phyloP scores from a whole-genome alignment of 192 early-diverging fungal species.

The Linnemannia exigua region DNA sequence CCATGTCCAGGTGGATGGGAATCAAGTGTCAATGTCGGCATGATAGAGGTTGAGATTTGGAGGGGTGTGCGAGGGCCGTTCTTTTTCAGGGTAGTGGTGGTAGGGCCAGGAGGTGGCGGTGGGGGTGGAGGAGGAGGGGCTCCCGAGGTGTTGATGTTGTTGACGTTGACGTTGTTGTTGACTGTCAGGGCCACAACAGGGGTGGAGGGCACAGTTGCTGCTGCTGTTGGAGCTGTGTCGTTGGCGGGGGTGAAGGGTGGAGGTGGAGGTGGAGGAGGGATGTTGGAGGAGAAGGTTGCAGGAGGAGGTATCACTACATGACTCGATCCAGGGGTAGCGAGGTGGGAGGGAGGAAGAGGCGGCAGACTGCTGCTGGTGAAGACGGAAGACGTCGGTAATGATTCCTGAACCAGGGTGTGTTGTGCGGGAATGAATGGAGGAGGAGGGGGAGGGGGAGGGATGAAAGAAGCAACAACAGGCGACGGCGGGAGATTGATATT shows the following conservation, averaged over 20 bases:
- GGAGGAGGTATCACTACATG: slow-evolving; percentile 2
- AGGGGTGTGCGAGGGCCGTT: slow-evolving; percentile 13
- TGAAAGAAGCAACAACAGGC: background rate
- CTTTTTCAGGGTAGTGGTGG: background rate
- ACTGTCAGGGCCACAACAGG: background rate
- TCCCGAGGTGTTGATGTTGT: background rate
- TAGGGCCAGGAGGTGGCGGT: background rate
- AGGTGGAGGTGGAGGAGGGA: slow-evolving; percentile 3
- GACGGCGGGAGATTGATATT: background rate
- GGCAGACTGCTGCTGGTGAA: background rate
- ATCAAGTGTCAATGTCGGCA: background rate
- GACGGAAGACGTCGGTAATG: background rate
- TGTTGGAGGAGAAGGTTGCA: background rate
- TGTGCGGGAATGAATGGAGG: background rate
- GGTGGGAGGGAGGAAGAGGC: background rate
- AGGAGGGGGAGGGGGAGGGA: slow-evolving; percentile 10
- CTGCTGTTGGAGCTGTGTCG: background rate
- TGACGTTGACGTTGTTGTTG: background rate
- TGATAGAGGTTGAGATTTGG: slow-evolving; percentile 16
- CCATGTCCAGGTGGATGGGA: background rate
- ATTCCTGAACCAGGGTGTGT: background rate
- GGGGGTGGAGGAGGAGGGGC: slow-evolving; percentile 26
- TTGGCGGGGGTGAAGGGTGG: background rate
- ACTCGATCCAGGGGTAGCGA: slow-evolving; percentile 6
- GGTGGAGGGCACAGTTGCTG: background rate